A percentile compares a stretch with the other conserved stretches of the same genome.
Conservation (phyloP, 2,329 filamentous ascomycete species). For the Rhinocladiella mackenziei region DNA sequence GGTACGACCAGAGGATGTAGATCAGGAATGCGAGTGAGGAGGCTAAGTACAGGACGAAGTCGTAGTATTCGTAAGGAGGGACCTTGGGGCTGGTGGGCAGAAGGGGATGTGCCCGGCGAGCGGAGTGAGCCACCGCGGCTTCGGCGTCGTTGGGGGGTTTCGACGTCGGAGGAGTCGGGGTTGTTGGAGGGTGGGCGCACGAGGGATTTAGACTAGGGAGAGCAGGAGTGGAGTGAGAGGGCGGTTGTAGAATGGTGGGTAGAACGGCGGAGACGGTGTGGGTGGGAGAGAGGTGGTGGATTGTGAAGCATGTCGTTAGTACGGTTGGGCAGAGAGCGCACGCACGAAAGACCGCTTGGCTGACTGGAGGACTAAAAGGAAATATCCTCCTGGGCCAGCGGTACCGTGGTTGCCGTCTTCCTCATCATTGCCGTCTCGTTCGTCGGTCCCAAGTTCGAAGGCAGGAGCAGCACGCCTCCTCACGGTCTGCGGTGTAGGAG, state of each 20-base stretch:
- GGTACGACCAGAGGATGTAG: slow-evolving; percentile 77
- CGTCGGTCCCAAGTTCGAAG: slow-evolving; percentile 19
- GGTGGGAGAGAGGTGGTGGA: slow-evolving; percentile 33
- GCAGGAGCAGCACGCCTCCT: slow-evolving; percentile 10
- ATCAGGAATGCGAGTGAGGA: slow-evolving; percentile 73
- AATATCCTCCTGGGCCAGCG: slow-evolving; percentile 2
- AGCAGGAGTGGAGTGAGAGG: slow-evolving; percentile 93
- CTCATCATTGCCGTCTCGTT: too few relatives aligned
- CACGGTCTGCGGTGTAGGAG: slow-evolving; percentile 9
- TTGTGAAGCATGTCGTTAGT: slow-evolving; percentile 21
- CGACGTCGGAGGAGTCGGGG: slow-evolving; percentile 85
- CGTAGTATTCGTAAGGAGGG: slow-evolving; percentile 98
- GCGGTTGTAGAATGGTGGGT: slow-evolving; percentile 93
- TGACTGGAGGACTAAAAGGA: slow-evolving; percentile 9
- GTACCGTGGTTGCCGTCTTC: slow-evolving; percentile 7
- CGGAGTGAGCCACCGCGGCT: slow-evolving; percentile 58
- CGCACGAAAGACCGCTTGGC: slow-evolving; percentile 15
- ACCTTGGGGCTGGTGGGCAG: slow-evolving; percentile 86
- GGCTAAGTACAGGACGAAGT: slow-evolving; percentile 93
- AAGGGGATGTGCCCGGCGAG: slow-evolving; percentile 59
- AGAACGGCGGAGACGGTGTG: slow-evolving; percentile 49
- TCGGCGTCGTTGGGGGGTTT: slow-evolving; percentile 60
- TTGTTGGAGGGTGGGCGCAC: slow-evolving; percentile 76
- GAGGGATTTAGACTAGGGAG: slow-evolving; percentile 86
- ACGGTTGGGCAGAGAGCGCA: slow-evolving; percentile 19